Percentiles rank a stretch among this genome's conserved stretches.
phyloP scores from a whole-genome alignment of 352 stramenopile species.

The Pythium monospermum region DNA sequence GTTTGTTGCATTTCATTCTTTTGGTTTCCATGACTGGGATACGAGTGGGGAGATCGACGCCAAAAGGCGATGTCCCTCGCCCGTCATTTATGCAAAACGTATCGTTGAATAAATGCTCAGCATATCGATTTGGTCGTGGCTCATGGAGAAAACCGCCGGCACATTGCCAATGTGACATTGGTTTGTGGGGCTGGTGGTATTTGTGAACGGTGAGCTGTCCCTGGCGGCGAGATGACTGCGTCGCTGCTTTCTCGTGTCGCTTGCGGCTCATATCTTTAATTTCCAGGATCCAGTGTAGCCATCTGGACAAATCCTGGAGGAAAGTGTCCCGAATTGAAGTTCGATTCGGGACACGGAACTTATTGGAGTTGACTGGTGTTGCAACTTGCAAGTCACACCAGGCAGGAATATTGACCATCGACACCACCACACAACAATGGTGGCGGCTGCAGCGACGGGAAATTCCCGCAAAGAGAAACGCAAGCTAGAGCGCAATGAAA shows the following conservation, averaged over 20 bases:
- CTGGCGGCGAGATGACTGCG: not conserved
- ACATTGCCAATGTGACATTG: too few species aligned
- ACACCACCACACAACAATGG: conserved; percentile 2
- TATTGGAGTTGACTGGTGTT: conserved; percentile 21
- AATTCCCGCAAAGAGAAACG: conserved; percentile 71
- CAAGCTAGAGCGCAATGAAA: conserved; percentile 71
- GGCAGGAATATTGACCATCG: not conserved
- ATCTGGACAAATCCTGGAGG: too few species aligned
- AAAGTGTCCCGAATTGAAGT: not conserved
- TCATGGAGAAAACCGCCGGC: too few species aligned
- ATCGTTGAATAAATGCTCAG: too few species aligned
- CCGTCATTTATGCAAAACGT: too few species aligned
- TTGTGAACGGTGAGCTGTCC: too few species aligned
- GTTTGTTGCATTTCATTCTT: conserved; percentile 3
- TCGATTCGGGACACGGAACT: too few species aligned
- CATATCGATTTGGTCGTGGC: too few species aligned
- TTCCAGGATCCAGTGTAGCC: conserved; percentile 18
- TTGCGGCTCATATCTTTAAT: not conserved
- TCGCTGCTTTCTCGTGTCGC: too few species aligned
- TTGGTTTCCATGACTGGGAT: too few species aligned
- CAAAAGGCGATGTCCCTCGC: too few species aligned
- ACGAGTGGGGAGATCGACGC: too few species aligned
- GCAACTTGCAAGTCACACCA: not conserved
- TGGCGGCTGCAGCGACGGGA: conserved; percentile 21
- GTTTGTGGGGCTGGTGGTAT: not conserved